Evolutionary conservation across 108 stramenopile species (phyloP).

Genomic region (Phaeodactylum tricornutum): DNA sequence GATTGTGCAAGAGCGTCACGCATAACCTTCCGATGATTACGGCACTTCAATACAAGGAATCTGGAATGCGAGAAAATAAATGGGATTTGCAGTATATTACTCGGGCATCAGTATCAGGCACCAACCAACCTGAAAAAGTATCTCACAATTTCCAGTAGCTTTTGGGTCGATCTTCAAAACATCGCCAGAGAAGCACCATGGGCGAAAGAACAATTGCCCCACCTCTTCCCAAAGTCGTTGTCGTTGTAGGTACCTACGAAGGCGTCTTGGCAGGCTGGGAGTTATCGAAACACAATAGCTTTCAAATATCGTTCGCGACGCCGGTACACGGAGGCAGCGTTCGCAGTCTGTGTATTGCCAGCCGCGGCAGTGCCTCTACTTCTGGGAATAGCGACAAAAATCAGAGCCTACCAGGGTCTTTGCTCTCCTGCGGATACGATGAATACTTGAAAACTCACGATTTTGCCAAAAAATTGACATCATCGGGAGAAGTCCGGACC

Average conservation of each 20-base stretch:
- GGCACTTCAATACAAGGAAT: too few relatives aligned
- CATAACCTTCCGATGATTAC: too few relatives aligned
- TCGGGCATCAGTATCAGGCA: too few relatives aligned
- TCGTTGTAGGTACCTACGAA: conserved; percentile 79
- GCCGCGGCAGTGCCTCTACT: conserved; percentile 2
- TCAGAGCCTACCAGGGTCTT: conserved; percentile 34
- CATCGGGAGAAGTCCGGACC: conserved; percentile 65
- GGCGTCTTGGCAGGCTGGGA: conserved; percentile 88
- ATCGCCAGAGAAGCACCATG: too few relatives aligned
- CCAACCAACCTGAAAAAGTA: too few relatives aligned
- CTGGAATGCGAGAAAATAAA: too few relatives aligned
- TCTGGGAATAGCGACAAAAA: conserved; percentile 6
- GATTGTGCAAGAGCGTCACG: too few relatives aligned
- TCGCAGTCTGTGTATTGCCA: conserved; percentile 50
- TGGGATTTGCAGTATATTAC: too few relatives aligned
- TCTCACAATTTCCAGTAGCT: too few relatives aligned
- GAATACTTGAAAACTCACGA: conserved; percentile 60
- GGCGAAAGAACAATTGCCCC: too few relatives aligned
- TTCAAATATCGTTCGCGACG: conserved; percentile 68
- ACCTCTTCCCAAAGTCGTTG: conserved; percentile 18
- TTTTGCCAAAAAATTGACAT: conserved; percentile 35
- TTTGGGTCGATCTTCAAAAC: too few relatives aligned
- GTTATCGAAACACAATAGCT: conserved; percentile 19
- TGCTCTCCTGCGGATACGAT: conserved; percentile 77
- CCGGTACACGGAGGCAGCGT: conserved; percentile 69